A percentile compares a stretch with the other conserved stretches of the same genome.
Evolutionary conservation across 2,329 filamentous ascomycete species (phyloP).

Genomic region (Nigrograna mackinnonii): DNA sequence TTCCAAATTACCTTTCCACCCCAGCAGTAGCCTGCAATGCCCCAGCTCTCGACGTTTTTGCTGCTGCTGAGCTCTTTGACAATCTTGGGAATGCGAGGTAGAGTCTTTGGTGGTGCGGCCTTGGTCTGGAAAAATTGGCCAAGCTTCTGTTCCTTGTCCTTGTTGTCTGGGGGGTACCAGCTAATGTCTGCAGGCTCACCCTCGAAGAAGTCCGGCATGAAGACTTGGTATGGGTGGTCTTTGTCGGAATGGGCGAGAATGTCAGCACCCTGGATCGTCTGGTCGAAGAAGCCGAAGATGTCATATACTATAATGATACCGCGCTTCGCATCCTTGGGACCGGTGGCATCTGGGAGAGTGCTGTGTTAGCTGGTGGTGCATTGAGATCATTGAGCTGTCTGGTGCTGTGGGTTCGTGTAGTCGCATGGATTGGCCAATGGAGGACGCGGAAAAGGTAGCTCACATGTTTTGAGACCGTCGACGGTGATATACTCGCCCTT

Average conservation of each 20-base stretch:
- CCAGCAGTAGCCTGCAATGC: conserved; percentile 65
- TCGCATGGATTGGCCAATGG: too few species aligned
- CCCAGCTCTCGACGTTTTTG: conserved; percentile 58
- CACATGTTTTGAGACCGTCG: conserved; percentile 65
- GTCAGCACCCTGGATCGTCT: conserved; percentile 66
- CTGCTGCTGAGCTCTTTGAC: conserved; percentile 57
- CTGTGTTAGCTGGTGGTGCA: conserved; percentile 1
- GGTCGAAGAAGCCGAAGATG: conserved; percentile 67
- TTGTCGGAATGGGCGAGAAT: conserved; percentile 66
- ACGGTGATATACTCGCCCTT: conserved; percentile 64
- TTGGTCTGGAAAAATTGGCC: conserved; percentile 61
- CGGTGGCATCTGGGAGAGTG: conserved; percentile 54
- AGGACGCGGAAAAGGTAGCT: not conserved
- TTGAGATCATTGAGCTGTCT: too few species aligned
- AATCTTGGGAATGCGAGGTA: conserved; percentile 59
- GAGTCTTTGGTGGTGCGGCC: conserved; percentile 61
- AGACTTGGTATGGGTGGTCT: conserved; percentile 76
- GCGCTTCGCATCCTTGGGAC: conserved; percentile 57
- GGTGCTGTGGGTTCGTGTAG: too few species aligned
- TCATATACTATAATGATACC: conserved; percentile 64
- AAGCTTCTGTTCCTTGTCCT: conserved; percentile 64
- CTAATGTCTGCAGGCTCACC: conserved; percentile 69
- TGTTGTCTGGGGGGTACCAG: conserved; percentile 63
- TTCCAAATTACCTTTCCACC: conserved; percentile 46
- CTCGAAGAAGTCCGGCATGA: conserved; percentile 91